Evolutionary conservation across 805 yeast species (phyloP).

Genomic region (Saturnispora silvae): DNA sequence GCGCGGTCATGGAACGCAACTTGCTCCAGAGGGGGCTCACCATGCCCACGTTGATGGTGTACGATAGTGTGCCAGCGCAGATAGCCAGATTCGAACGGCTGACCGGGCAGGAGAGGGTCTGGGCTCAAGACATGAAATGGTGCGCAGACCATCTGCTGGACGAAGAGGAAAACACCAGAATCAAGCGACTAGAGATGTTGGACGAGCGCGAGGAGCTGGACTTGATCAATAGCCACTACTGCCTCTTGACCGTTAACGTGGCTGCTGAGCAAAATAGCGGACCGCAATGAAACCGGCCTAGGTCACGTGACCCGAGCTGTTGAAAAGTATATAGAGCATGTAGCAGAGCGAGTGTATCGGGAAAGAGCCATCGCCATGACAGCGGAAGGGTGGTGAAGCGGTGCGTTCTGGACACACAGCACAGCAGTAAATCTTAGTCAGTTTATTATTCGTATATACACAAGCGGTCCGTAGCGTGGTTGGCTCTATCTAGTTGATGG

Average conservation of each 20-base stretch:
- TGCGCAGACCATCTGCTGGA: conserved; percentile 35
- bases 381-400: no score
- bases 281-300: no score
- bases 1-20: conserved; percentile 56
- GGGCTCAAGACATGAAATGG: conserved; percentile 37
- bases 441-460: no score
- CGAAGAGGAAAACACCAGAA: conserved; percentile 30
- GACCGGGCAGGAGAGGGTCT: conserved; percentile 19
- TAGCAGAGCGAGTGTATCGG: no score
- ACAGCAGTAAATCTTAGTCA: no score
- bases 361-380: no score
- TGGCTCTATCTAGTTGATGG: conserved; percentile 10
- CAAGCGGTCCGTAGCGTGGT: no score
- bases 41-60: conserved; percentile 45
- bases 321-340: no score
- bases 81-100: conserved; percentile 25
- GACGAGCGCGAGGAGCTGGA: conserved; percentile 69
- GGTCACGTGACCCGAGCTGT: no score
- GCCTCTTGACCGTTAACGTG: conserved; percentile 26
- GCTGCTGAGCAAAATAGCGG: no score
- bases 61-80: conserved; percentile 36
- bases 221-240: conserved; percentile 53
- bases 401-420: no score
- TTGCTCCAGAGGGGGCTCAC: conserved; percentile 50
- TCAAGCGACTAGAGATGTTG: conserved; percentile 48